These are phyloP conservation scores for Patellifolia procumbens DNA, from an alignment of 179 eudicot genomes.

Conservation along the genomic window DNA sequence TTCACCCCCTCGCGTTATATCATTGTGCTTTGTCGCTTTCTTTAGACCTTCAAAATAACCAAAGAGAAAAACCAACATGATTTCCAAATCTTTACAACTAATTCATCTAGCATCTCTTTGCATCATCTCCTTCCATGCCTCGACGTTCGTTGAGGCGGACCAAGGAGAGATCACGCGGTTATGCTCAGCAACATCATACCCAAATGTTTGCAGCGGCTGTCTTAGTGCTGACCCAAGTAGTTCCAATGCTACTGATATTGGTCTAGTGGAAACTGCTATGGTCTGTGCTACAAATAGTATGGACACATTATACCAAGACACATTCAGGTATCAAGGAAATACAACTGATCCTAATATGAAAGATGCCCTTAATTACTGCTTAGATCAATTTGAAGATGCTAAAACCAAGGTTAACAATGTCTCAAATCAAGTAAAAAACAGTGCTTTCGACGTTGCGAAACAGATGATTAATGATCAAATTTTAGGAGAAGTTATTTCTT, in stretches of 20 bases:
- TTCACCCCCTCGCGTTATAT: too few relatives aligned
- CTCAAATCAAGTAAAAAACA: background rate
- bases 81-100: background rate
- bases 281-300: constrained; percentile 10
- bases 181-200: constrained; percentile 11
- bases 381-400: constrained; percentile 13
- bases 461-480: constrained; percentile 3
- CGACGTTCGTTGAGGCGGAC: background rate
- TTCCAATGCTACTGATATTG: constrained; percentile 21
- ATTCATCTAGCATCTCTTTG: background rate
- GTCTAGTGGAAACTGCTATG: background rate
- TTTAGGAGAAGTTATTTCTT: background rate
- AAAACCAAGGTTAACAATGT: background rate
- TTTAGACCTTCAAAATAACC: background rate
- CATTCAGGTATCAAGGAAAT: background rate
- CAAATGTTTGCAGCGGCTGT: constrained; percentile 11
- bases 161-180: background rate
- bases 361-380: constrained; percentile 17
- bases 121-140: constrained; percentile 3
- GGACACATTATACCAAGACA: background rate
- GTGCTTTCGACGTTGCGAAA: constrained; percentile 15
- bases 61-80: background rate
- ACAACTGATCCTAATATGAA: background rate
- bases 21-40: too few relatives aligned
- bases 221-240: constrained; percentile 17